Evolutionary conservation across 1,284 basidiomycete species (phyloP), one percentile per base, ranked within the genome.

Genomic region (Ustilago tritici): DNA sequence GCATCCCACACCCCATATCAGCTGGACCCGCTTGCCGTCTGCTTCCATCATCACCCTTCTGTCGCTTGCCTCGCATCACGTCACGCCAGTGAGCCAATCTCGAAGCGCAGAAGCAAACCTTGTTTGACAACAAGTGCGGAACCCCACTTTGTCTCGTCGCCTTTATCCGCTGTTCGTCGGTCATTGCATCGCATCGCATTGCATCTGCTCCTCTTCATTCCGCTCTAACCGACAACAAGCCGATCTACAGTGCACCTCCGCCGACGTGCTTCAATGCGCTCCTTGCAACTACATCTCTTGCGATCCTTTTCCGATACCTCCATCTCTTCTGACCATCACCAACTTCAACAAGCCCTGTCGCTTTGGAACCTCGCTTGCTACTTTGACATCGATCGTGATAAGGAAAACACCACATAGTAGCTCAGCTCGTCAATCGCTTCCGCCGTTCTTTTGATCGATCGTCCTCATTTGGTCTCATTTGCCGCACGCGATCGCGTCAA

Each of bases 1-100:
- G 47, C 47, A 49, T 49, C 47, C 47, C 28, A 50, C 49, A 50
- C 8, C 23, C 49, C 28, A 50, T 50, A 50, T 50, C 49, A 54
- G 52, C 52, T n/a, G 34, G n/a, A 14, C 52, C 36, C 35, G 32
- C 35, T 54, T 54, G 32, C 52, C 23, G n/a, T 36, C 2, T 15
- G 28, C 49, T 54, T 35, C 52, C 34, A 35, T 12, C 52, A 19
- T 54, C 12, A 17, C 23, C 34, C 12, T 34, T 31, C 17, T 36
- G 34, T 54, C 34, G 52, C 52, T 35, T 53, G 9, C 12, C 50
- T 32, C 32, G 19, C 28, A 28, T 32, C 23, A 50, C 49, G 43
- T 50, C 49, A 50, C 49, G 49, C 49, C 23, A 28, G 23, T 28
- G 49, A 50, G 49, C 49, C 12, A 28, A 28, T 50, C 28, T 50